Evolutionary conservation across 257 asterid genomes (phyloP).

Genomic region (Lantana camara): DNA sequence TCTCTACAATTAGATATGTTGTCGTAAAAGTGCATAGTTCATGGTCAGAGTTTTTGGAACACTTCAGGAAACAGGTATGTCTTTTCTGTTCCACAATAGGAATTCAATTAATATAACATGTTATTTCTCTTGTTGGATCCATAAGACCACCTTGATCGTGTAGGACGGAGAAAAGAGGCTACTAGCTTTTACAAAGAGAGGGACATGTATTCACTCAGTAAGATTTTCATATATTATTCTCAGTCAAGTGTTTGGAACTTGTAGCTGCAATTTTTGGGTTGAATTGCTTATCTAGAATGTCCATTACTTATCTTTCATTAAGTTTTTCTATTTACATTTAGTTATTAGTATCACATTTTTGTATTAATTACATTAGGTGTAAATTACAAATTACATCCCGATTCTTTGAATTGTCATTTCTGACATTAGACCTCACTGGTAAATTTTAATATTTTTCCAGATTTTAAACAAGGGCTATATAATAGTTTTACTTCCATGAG

Average conservation of each 20-base stretch:
- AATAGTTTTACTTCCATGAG: too few species aligned
- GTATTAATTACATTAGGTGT: too few species aligned
- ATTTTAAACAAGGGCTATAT: too few species aligned
- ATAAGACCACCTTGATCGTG: conserved; percentile 25
- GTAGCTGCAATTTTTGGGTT: not conserved
- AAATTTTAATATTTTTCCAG: too few species aligned
- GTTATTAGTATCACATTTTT: too few species aligned
- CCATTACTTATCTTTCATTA: too few species aligned
- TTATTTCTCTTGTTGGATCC: conserved; percentile 14
- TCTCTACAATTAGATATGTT: conserved; percentile 59
- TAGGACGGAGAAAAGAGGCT: conserved; percentile 90
- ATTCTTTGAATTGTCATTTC: too few species aligned
- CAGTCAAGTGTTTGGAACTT: not conserved
- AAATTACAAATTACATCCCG: too few species aligned
- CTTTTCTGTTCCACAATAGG: conserved; percentile 8
- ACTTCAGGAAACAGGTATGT: conserved; percentile 76
- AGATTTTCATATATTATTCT: conserved; percentile 33
- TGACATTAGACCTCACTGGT: too few species aligned
- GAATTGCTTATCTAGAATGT: not conserved
- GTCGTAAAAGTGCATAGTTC: conserved; percentile 88
- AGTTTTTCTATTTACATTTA: too few species aligned
- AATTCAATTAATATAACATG: conserved; percentile 1
- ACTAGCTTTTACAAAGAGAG: conserved; percentile 91
- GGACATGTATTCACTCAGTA: conserved; percentile 76
- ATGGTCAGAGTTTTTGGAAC: conserved; percentile 84